Percentiles rank a stretch among this genome's conserved stretches.
Evolutionary conservation across 257 asterid species (phyloP).

Genomic region (Ilex aquifolium): DNA sequence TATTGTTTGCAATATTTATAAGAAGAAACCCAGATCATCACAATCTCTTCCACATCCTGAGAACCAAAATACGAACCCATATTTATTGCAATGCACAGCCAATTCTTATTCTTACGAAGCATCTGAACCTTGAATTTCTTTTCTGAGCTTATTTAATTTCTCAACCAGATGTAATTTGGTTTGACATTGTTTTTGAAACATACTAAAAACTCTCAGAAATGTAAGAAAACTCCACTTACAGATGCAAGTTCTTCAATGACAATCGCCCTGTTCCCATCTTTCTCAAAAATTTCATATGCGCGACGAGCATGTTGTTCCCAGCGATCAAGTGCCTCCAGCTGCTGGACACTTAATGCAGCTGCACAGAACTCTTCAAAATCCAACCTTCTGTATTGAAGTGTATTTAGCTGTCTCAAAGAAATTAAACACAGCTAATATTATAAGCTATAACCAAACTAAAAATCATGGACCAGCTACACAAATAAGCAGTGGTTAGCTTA

Average conservation of each 20-base stretch:
- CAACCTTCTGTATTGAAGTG: conserved; percentile 72
- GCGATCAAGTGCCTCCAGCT: conserved; percentile 47
- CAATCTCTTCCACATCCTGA: no score
- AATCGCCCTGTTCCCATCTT: conserved; percentile 62
- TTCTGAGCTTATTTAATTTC: no score
- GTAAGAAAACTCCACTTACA: conserved; percentile 27
- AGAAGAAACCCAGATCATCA: no score
- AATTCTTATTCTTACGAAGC: no score
- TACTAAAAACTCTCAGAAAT: background rate
- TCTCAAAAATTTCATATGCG: conserved; percentile 62
- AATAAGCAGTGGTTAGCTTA: background rate
- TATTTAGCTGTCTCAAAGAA: conserved; percentile 45
- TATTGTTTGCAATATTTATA: no score
- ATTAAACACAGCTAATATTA: background rate
- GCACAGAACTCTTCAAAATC: conserved; percentile 67
- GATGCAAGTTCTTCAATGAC: conserved; percentile 74
- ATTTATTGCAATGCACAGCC: no score
- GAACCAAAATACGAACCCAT: background rate
- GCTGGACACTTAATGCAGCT: conserved; percentile 56
- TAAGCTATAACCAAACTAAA: background rate
- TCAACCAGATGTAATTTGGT: no score
- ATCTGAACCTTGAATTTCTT: no score
- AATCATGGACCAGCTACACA: background rate
- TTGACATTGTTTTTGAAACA: no score
- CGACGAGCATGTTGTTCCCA: conserved; percentile 63